Evolutionary conservation across 163 green algal genomes (phyloP).

Genomic region (Prototheca stagnorum): DNA sequence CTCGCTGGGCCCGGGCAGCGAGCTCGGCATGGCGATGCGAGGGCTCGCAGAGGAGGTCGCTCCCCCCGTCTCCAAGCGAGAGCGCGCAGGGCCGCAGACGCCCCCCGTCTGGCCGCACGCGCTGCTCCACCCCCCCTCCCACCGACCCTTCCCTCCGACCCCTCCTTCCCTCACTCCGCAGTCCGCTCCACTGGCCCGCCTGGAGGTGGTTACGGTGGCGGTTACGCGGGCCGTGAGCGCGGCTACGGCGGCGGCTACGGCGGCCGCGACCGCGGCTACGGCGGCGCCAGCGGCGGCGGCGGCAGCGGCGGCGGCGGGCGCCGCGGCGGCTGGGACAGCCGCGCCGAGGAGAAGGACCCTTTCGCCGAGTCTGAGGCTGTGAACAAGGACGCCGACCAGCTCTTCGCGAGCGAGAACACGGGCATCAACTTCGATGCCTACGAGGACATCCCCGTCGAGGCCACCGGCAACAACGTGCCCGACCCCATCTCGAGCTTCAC

Average conservation of each 20-base stretch:
- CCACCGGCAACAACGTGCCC: slow-evolving; percentile 65
- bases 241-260: slow-evolving; percentile 9
- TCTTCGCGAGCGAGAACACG: slow-evolving; percentile 93
- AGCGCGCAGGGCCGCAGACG: no score
- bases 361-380: slow-evolving; percentile 22
- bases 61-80: no score
- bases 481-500: slow-evolving; percentile 68
- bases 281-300: slow-evolving; percentile 24
- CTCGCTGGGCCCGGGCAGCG: no score
- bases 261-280: slow-evolving; percentile 12
- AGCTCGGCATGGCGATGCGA: no score
- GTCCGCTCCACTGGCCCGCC: no score
- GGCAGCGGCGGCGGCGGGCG: slow-evolving; percentile 18
- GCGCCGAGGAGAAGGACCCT: slow-evolving; percentile 15
- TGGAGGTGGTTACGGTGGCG: slow-evolving; percentile 4
- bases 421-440: slow-evolving; percentile 98
- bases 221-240: not conserved
- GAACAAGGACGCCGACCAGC: slow-evolving; percentile 49
- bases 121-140: no score
- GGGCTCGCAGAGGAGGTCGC: no score
- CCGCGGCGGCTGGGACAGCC: slow-evolving; percentile 13
- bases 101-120: no score
- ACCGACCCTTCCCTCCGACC: no score
- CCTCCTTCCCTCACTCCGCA: slow-evolving; percentile 1
- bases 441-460: slow-evolving; percentile 97